Evolutionary conservation across 2,329 filamentous ascomycete genomes (phyloP).

Genomic region (Chaetomium sp.): DNA sequence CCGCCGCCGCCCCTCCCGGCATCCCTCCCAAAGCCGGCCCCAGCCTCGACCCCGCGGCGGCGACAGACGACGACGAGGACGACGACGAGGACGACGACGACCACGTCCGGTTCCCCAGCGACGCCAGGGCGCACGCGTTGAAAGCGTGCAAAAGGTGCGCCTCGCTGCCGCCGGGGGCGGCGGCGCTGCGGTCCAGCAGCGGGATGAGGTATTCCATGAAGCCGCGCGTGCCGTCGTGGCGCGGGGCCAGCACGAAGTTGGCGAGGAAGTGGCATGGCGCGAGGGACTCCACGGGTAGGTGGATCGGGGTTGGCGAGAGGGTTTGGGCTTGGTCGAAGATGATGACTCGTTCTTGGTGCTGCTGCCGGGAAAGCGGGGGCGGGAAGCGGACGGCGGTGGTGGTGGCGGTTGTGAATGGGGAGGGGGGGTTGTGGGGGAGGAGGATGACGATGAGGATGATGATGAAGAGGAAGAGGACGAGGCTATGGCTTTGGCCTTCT

Average conservation of each 20-base stretch:
- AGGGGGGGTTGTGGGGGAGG: not conserved
- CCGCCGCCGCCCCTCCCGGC: conserved; percentile 38
- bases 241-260: conserved; percentile 61
- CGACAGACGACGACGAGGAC: not conserved
- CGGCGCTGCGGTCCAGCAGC: conserved; percentile 41
- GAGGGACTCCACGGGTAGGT: conserved; percentile 55
- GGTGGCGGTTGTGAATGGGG: conserved; percentile 28
- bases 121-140: conserved; percentile 60
- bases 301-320: conserved; percentile 43
- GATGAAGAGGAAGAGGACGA: conserved; percentile 19
- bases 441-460: conserved; percentile 39
- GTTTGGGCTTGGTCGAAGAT: conserved; percentile 15
- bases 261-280: conserved; percentile 62
- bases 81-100: not conserved
- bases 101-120: conserved; percentile 53
- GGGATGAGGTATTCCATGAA: conserved; percentile 63
- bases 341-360: not conserved
- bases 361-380: not conserved
- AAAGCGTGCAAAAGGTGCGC: conserved; percentile 60
- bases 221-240: conserved; percentile 53
- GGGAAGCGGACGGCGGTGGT: conserved; percentile 34
- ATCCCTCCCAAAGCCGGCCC: no score
- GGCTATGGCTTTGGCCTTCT: conserved; percentile 43
- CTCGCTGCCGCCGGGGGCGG: conserved; percentile 39
- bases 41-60: not conserved